Evolutionary conservation across 768 basidiomycete species (phyloP), one percentile per base, ranked within the genome.

Genomic region (Lentinula boryana): DNA sequence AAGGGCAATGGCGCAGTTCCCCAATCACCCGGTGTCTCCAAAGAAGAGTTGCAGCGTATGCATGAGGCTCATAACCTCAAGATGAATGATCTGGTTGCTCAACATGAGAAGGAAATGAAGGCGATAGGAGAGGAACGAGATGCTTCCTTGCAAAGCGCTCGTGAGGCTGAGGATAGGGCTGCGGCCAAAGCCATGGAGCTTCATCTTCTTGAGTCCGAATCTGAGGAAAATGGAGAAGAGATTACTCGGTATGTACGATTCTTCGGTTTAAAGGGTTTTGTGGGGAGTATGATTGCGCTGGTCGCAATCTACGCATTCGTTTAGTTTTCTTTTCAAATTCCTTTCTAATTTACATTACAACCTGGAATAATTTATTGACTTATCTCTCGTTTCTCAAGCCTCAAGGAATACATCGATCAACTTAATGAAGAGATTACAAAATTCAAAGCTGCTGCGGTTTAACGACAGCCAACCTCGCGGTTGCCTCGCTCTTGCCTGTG

Each of bases 31-130:
- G 80, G 77, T 15, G 84, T 91, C 7, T 83, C 89, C 38, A 87
- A 85, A 65, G 91, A 91, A 64, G 91, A 94, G 60, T 73, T 95
- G 43, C 84, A 86, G 69, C 82, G 79, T 67, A 73, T 91, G 68
- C 89, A 94, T 64, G 88, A 91, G 70, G 93, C 93, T 5, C 93
- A 95, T 71, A 90, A 89, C 69, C 77, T 88, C 63, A 93, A 88
- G 76, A 69, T 95, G 64, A 76, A 86, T 56, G 91, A 93, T 72
- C 64, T 93, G 58, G 78, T 88, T 69, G 85, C 86, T 15, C 83
- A 81, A 21, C 84, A 89, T 67, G 84, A 85, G 33, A 85, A 84
- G 65, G 76, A 75, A 31, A 69, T 85, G 52, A 82, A 81, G 65
- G 75, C 65, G 41, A 58, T 87, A 54, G 79, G 74, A 67, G 80